Evolutionary conservation across 345 rosid species (phyloP), one percentile per base, ranked within the genome.

Genomic region (Erysimum cheiranthoides): DNA sequence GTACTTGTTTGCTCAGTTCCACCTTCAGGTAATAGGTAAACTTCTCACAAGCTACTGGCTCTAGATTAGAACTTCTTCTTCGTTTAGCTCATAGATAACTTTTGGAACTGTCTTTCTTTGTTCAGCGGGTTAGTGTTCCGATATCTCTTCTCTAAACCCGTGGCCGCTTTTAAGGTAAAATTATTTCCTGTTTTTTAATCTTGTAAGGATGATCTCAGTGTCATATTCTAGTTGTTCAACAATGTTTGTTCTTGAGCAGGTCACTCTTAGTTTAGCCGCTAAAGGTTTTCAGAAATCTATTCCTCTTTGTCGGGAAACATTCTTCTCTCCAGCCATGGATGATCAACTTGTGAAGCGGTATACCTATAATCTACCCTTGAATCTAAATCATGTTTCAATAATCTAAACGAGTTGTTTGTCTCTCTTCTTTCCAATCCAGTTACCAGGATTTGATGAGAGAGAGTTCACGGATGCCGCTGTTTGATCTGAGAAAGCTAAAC

Each of bases 21-120:
- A 59, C 97, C 98, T 75, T 87, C 92, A 1, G 94, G 98, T 74
- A 91, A 93, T 81, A 87, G 97, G 98, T 93, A 84, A 84, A 12
- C 13, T 67, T 83, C 36, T 36, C 71, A 39, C 21, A 40, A 14
- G 75, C 18, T 34, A 25, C 46, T 40, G 14, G 6, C 5, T 51
- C 4, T 62, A 43, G 10, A 42, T 50, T 17, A 25, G 38, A 47
- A 38, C 62, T 53, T 73, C 34, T 68, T 52, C 3, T 3, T 74
- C 42, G 17, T 56, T 21, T 67, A 71, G 57, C 45, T 61, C 52
- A 12, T 40, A 31, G 12, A 61, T 34, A 40, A 38, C 71, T 49
- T 5, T 53, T 34, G 21, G 60, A 68, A 46, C 38, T 57, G 27
- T 43, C 62, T 63, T 61, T 79, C 63, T 40, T 81, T 82, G 27